Conservation (phyloP, 2,329 filamentous ascomycete genomes). For the Cordyceps farinosa region DNA sequence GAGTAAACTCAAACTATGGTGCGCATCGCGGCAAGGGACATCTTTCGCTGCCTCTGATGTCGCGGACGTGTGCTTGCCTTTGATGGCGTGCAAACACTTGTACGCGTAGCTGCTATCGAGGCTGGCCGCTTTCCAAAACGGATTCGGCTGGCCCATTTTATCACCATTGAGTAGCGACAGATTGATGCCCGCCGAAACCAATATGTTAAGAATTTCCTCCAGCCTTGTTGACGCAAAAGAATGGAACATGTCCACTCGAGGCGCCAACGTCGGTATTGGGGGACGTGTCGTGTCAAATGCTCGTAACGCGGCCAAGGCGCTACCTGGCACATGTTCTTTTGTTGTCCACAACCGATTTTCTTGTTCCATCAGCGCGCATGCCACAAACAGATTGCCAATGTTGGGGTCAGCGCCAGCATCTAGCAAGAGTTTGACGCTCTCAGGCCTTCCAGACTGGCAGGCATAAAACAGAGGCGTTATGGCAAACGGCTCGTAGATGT, state of each 20-base stretch:
- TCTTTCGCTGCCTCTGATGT: no score
- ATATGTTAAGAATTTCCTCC: slow-evolving; percentile 9
- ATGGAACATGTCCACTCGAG: background rate
- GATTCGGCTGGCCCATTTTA: background rate
- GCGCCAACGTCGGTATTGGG: background rate
- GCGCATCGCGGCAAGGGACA: background rate
- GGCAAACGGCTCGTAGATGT: background rate
- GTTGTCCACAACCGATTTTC: slow-evolving; percentile 17
- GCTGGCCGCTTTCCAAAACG: background rate
- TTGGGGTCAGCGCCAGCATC: slow-evolving; percentile 24
- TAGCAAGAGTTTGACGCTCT: slow-evolving; percentile 28
- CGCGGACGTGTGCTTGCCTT: background rate
- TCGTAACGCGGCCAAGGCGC: background rate
- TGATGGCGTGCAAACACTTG: background rate
- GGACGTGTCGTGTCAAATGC: slow-evolving; percentile 3
- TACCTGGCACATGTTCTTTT: background rate
- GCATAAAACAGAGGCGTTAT: slow-evolving; percentile 27
- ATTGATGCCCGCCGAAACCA: background rate
- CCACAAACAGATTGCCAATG: slow-evolving; percentile 18
- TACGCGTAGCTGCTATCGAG: background rate
- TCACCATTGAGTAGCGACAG: background rate
- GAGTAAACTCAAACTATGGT: background rate
- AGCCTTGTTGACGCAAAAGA: slow-evolving; percentile 1
- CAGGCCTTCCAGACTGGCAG: slow-evolving; percentile 25
- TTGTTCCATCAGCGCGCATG: slow-evolving; percentile 21